phyloP scores from a whole-genome alignment of 345 rosid genomes.

The Rhizophora apiculata region DNA sequence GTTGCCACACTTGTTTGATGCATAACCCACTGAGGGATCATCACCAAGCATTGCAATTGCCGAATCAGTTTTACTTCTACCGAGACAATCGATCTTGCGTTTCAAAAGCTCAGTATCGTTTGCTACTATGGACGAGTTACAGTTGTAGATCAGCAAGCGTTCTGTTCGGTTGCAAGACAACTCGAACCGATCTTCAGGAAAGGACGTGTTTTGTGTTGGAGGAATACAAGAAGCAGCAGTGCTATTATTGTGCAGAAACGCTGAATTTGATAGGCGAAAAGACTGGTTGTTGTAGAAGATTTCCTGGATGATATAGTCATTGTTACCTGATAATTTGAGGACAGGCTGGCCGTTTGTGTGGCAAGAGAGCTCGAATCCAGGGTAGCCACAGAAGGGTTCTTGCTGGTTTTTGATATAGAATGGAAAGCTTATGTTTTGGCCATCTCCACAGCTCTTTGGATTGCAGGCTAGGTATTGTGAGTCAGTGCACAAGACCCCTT shows the following conservation, averaged over 20 bases:
- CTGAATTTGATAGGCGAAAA: conserved; percentile 37
- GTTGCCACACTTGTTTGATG: conserved; percentile 19
- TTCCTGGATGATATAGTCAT: conserved; percentile 21
- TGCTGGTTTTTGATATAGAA: conserved; percentile 32
- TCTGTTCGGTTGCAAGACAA: background rate
- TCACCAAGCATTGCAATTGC: conserved; percentile 20
- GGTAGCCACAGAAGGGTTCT: conserved; percentile 39
- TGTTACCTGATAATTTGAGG: conserved; percentile 16
- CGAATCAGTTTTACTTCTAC: background rate
- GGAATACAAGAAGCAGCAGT: conserved; percentile 7
- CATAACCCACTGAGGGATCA: conserved; percentile 24
- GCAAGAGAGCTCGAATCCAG: conserved; percentile 46
- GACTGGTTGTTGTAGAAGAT: conserved; percentile 35
- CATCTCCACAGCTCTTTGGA: conserved; percentile 30
- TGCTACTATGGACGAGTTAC: conserved; percentile 10
- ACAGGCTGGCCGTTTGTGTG: conserved; percentile 14
- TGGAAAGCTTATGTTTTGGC: conserved; percentile 31
- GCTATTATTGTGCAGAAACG: background rate
- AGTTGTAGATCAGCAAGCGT: conserved; percentile 25
- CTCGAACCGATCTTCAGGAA: conserved; percentile 10
- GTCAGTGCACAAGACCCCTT: conserved; percentile 14
- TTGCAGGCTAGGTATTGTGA: conserved; percentile 21
- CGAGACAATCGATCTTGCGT: conserved; percentile 15
- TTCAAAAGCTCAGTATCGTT: background rate
- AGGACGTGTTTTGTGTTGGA: conserved; percentile 27